These are phyloP conservation scores for Tinospora cordifolia DNA, from an alignment of 164 flowering plant species.

Conservation along the genomic window DNA sequence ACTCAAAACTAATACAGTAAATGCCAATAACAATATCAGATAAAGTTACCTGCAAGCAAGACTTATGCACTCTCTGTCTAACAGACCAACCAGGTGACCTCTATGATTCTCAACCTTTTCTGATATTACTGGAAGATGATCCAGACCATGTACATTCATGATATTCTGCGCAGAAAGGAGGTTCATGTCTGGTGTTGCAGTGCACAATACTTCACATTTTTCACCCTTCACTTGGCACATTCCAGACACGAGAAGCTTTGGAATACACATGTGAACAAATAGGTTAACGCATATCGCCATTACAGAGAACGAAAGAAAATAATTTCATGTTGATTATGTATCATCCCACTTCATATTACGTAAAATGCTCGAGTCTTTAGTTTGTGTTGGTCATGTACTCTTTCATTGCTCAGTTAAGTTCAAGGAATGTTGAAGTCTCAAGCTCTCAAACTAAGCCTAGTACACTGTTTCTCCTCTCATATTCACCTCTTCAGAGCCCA, in stretches of 20 bases:
- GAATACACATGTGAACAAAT: not conserved
- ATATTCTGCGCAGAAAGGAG: slow-evolving; percentile 40
- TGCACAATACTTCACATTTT: slow-evolving; percentile 42
- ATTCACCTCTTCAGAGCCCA: not conserved
- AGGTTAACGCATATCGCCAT: not conserved
- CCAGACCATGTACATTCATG: slow-evolving; percentile 49
- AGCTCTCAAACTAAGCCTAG: slow-evolving; percentile 1
- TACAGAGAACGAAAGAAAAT: not conserved
- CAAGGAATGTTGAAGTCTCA: not conserved
- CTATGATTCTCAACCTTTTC: slow-evolving; percentile 30
- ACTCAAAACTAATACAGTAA: not conserved
- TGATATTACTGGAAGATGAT: slow-evolving; percentile 63
- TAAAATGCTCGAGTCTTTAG: too few relatives aligned
- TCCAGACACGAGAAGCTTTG: slow-evolving; percentile 52
- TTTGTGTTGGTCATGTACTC: not conserved
- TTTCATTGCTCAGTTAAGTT: too few relatives aligned
- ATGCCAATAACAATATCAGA: not conserved
- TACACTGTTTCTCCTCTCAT: not conserved
- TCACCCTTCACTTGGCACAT: slow-evolving; percentile 35
- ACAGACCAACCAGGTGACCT: slow-evolving; percentile 45
- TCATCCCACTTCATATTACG: not conserved
- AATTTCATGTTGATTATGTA: not conserved
- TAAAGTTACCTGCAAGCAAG: slow-evolving; percentile 61
- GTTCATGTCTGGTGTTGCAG: slow-evolving; percentile 62
- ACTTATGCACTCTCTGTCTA: slow-evolving; percentile 62